Conservation (phyloP, 306 rosid species). For the Hippophae rhamnoides region DNA sequence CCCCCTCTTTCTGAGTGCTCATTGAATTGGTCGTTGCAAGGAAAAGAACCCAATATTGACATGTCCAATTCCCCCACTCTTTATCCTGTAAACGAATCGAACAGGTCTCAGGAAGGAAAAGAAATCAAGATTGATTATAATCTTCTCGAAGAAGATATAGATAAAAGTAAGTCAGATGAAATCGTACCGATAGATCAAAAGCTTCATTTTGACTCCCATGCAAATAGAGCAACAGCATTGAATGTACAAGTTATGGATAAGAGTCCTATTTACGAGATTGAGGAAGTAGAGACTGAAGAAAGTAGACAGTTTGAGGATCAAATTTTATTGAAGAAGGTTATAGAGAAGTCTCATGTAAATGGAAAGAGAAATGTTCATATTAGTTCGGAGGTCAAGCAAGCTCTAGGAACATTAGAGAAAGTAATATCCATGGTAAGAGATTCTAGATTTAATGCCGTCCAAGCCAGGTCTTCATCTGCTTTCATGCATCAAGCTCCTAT, state of each 20-base stretch:
- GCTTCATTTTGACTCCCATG: conserved; percentile 17
- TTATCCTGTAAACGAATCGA: conserved; percentile 15
- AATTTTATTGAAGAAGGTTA: conserved; percentile 14
- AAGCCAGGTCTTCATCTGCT: conserved; percentile 22
- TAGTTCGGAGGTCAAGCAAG: conserved; percentile 61
- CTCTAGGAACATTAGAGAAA: conserved; percentile 69
- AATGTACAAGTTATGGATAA: conserved; percentile 11
- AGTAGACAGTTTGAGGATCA: conserved; percentile 21
- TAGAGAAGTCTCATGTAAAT: conserved; percentile 16
- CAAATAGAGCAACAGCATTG: conserved; percentile 15
- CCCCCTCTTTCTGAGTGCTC: no score
- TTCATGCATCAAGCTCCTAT: conserved; percentile 19
- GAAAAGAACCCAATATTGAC: no score
- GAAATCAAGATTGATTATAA: conserved; percentile 18
- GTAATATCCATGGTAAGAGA: conserved; percentile 43
- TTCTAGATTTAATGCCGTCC: conserved; percentile 32
- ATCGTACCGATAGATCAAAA: conserved; percentile 18
- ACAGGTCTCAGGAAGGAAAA: conserved; percentile 16
- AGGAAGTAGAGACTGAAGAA: conserved; percentile 39
- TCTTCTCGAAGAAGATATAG: conserved; percentile 21
- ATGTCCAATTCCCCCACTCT: conserved; percentile 14
- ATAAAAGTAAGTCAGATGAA: conserved; percentile 17
- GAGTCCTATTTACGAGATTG: conserved; percentile 47
- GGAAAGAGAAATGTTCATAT: conserved; percentile 28
- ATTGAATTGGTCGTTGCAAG: no score